Percentiles rank a stretch among this genome's conserved stretches.
phyloP scores from a whole-genome alignment of 108 stramenopile species.

The Cyclotella atomus region DNA sequence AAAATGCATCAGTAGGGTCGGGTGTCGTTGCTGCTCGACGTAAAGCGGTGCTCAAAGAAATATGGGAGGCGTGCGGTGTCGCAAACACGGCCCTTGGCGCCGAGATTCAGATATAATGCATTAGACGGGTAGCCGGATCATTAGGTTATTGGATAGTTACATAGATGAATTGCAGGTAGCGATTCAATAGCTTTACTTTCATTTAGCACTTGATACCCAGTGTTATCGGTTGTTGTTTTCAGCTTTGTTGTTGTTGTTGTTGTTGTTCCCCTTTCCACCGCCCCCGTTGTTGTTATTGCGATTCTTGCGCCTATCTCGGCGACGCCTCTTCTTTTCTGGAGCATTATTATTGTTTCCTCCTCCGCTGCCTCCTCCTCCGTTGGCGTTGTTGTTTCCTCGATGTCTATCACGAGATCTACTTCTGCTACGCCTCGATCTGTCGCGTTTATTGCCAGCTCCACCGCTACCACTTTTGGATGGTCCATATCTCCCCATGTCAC shows the following conservation, averaged over 20 bases:
- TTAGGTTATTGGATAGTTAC: no score
- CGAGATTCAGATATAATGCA: constrained; percentile 16
- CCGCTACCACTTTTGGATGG: background rate
- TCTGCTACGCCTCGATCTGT: constrained; percentile 17
- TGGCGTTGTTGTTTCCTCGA: background rate
- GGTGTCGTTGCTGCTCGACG: constrained; percentile 61
- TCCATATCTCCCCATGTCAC: constrained; percentile 2
- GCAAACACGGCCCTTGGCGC: constrained; percentile 21
- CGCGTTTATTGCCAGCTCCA: background rate
- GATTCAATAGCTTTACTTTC: background rate
- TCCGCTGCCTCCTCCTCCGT: background rate
- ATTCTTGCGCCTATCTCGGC: constrained; percentile 25
- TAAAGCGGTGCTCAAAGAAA: constrained; percentile 66
- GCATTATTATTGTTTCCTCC: background rate
- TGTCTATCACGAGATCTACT: constrained; percentile 15
- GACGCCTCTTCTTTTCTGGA: constrained; percentile 25
- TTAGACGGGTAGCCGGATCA: no score
- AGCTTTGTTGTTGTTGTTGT: background rate
- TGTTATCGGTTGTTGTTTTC: background rate
- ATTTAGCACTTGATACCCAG: background rate
- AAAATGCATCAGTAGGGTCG: constrained; percentile 52
- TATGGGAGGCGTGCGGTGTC: constrained; percentile 48
- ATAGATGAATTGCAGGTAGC: background rate
- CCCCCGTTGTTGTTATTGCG: background rate
- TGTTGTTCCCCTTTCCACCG: constrained; percentile 4